Evolutionary conservation across 2,329 filamentous ascomycete species (phyloP).

Genomic region (Apiospora hydei): DNA sequence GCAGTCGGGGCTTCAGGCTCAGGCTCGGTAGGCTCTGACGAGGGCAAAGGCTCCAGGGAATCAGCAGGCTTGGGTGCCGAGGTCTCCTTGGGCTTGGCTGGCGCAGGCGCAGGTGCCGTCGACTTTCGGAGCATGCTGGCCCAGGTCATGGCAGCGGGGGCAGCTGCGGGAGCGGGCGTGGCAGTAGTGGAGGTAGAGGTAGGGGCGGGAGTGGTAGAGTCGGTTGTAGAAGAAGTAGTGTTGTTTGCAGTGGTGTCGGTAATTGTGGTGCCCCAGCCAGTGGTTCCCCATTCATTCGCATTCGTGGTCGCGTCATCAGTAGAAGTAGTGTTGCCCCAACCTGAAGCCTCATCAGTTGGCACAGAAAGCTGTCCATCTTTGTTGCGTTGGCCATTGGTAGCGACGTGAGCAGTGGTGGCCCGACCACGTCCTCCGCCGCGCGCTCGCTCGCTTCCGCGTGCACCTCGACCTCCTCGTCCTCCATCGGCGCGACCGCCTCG

Average conservation of each 20-base stretch:
- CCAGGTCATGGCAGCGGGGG: slow-evolving; percentile 66
- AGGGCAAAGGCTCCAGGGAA: slow-evolving; percentile 49
- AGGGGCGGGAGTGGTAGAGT: slow-evolving; percentile 44
- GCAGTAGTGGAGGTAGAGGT: slow-evolving; percentile 41
- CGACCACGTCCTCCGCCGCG: slow-evolving; percentile 71
- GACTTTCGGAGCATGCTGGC: slow-evolving; percentile 76
- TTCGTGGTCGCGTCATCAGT: slow-evolving; percentile 47
- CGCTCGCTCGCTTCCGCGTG: slow-evolving; percentile 62
- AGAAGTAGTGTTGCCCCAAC: slow-evolving; percentile 61
- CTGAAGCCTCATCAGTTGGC: slow-evolving; percentile 73
- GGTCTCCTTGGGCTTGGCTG: slow-evolving; percentile 58
- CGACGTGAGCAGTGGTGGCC: slow-evolving; percentile 60
- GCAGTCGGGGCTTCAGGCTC: slow-evolving; percentile 47
- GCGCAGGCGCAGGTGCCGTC: slow-evolving; percentile 60
- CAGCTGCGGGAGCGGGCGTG: slow-evolving; percentile 27
- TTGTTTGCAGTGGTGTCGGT: slow-evolving; percentile 44
- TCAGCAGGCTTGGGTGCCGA: slow-evolving; percentile 55
- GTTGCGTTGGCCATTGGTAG: slow-evolving; percentile 67
- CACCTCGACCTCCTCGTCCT: slow-evolving; percentile 43
- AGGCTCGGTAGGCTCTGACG: slow-evolving; percentile 48
- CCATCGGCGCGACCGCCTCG: slow-evolving; percentile 65
- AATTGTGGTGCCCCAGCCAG: slow-evolving; percentile 42
- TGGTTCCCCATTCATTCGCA: slow-evolving; percentile 53
- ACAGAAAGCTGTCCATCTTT: slow-evolving; percentile 67
- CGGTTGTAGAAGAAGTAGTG: slow-evolving; percentile 47